These are phyloP conservation scores for Trypanosoma platydactyli DNA, from an alignment of 208 protist genomes.

Conservation along the genomic window DNA sequence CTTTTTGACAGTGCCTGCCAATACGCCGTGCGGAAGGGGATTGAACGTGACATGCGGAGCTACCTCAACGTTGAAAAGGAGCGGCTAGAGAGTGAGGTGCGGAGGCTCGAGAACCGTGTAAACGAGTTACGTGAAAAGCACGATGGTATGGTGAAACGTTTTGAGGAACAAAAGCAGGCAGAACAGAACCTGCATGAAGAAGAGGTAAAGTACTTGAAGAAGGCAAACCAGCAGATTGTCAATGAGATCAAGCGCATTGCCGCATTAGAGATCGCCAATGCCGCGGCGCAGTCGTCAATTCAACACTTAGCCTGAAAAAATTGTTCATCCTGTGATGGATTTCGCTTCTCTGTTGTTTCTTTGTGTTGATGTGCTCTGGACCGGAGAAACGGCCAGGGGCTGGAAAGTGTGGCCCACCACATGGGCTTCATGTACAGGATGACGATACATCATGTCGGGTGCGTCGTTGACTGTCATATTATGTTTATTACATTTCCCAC, in stretches of 20 bases:
- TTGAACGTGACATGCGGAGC: constrained; percentile 74
- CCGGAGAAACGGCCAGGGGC: too few relatives aligned
- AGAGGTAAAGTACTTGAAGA: constrained; percentile 88
- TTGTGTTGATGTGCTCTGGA: too few relatives aligned
- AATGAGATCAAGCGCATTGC: constrained; percentile 88
- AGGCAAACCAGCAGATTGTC: constrained; percentile 82
- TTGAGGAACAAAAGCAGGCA: constrained; percentile 77
- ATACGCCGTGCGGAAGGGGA: constrained; percentile 87
- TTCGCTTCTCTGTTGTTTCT: too few relatives aligned
- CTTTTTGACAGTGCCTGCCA: constrained; percentile 83
- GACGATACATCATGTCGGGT: too few relatives aligned
- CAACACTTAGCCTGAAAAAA: too few relatives aligned
- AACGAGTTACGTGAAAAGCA: constrained; percentile 84
- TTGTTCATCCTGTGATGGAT: too few relatives aligned
- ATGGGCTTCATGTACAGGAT: too few relatives aligned
- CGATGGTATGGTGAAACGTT: constrained; percentile 73
- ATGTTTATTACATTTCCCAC: too few relatives aligned
- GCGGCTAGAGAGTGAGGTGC: constrained; percentile 79
- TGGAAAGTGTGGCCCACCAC: too few relatives aligned
- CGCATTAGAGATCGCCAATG: constrained; percentile 52
- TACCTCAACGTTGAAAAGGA: constrained; percentile 68
- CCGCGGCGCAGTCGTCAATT: not conserved
- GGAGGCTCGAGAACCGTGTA: constrained; percentile 83
- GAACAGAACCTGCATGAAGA: constrained; percentile 75
- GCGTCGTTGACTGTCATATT: too few relatives aligned